Conservation (phyloP, 2,329 filamentous ascomycete species). For the Colletotrichum sp. region DNA sequence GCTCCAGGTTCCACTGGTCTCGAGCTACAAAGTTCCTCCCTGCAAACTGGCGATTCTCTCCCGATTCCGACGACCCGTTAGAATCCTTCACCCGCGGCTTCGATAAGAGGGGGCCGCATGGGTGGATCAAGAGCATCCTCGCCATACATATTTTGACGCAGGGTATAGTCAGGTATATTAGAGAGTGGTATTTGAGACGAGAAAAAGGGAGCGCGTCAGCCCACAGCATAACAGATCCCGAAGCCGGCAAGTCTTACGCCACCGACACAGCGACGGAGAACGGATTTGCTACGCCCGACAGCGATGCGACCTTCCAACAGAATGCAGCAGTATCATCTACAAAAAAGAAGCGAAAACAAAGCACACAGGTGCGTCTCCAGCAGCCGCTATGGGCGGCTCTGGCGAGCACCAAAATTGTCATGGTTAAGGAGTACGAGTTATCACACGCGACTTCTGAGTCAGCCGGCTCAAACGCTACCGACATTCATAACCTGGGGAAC, state of each 20-base stretch:
- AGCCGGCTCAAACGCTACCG: conserved; percentile 75
- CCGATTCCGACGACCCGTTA: conserved; percentile 52
- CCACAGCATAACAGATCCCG: conserved; percentile 61
- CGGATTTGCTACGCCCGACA: conserved; percentile 58
- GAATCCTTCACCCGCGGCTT: conserved; percentile 51
- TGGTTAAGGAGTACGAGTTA: conserved; percentile 89
- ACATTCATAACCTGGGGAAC: conserved; percentile 78
- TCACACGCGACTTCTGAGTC: conserved; percentile 78
- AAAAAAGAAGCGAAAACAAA: conserved; percentile 90
- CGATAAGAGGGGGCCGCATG: conserved; percentile 64
- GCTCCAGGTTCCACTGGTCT: conserved; percentile 54
- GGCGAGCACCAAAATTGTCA: conserved; percentile 94
- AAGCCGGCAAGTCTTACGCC: conserved; percentile 57
- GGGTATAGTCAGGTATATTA: conserved; percentile 72
- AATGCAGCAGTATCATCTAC: conserved; percentile 62
- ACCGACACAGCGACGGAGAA: conserved; percentile 42
- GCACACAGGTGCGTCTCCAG: conserved; percentile 85
- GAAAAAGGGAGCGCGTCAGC: conserved; percentile 59
- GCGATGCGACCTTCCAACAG: conserved; percentile 57
- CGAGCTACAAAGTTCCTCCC: conserved; percentile 51
- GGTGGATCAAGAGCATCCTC: conserved; percentile 71
- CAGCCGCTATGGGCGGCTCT: conserved; percentile 95
- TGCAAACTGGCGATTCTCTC: conserved; percentile 49
- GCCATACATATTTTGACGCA: conserved; percentile 79
- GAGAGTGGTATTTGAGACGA: conserved; percentile 69